Evolutionary conservation across 768 basidiomycete species (phyloP), one percentile per base, ranked within the genome.

Genomic region (Lactarius sanguifluus): DNA sequence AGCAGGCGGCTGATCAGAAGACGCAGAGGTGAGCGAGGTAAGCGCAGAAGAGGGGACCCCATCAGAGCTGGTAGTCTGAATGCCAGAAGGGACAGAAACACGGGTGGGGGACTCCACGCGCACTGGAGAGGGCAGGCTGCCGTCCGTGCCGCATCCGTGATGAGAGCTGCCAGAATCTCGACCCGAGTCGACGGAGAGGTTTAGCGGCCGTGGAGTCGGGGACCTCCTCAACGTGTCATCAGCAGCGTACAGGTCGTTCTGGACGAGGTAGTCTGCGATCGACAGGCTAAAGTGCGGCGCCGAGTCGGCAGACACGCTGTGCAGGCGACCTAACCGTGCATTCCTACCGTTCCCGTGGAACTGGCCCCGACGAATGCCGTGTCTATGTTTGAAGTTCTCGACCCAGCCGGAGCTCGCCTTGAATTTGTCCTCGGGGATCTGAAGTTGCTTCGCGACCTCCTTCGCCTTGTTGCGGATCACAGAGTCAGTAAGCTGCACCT

Each of bases 381-480:
- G 85, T 40, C 94, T 87, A 71, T 85, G 83, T 78, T 94, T 95
- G 81, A 94, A 96, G 75, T 92, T 92, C 74, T 95, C 92, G 62
- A 96, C 83, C 94, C 94, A 96, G 5, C 92, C 92, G 12, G 89
- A 86, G 73, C 89, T 91, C n/a, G 91, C 93, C 77, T 94, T 95
- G 84, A 96, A 96, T 75, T 85, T 83, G 64, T 90, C 88, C 65
- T 86, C 83, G 57, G 81, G 74, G 67, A 89, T 85, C 60, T 82
- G 79, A 59, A 87, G 81, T 8, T 70, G 73, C 52, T 80, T 77
- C 1, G 88, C 91, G 67, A 90, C 81, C 69, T 86, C 83, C 69
- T 86, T 85, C 25, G 92, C 92, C 72, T 87, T 86, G 36, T 79
- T 78, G 65, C 88, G 86, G 63, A 87, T 83, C 65, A 82, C 75